Evolutionary conservation across 225 moss, liverwort and hornwort species (phyloP).

Genomic region (Ulota crispa): DNA sequence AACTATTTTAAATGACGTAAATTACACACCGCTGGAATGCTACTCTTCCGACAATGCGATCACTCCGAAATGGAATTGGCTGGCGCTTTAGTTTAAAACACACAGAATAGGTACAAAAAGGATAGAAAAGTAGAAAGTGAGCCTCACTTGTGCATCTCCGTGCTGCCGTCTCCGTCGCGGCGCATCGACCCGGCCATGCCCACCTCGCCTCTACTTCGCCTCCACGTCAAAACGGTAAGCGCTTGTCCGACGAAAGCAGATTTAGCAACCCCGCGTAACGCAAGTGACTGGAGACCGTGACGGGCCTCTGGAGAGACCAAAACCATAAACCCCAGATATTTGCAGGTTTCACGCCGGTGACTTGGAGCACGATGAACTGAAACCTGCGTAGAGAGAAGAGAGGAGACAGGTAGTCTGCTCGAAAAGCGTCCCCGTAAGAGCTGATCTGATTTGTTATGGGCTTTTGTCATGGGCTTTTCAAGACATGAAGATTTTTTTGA

Average conservation of each 20-base stretch:
- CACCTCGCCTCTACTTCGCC: background rate
- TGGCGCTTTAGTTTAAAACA: background rate
- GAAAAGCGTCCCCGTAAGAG: no score
- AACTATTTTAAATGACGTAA: background rate
- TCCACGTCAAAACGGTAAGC: background rate
- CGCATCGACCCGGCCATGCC: constrained; percentile 33
- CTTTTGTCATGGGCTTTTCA: no score
- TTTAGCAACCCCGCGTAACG: background rate
- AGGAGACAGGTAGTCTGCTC: no score
- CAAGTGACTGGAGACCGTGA: background rate
- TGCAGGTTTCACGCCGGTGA: no score
- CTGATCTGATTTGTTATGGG: no score
- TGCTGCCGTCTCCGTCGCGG: constrained; percentile 36
- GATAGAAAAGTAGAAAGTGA: background rate
- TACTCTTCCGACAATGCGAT: background rate
- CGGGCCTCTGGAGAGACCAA: background rate
- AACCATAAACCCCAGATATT: background rate
- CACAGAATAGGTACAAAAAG: background rate
- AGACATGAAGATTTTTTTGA: no score
- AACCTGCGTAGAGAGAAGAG: no score
- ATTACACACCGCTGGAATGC: background rate
- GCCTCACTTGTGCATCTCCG: constrained; percentile 48
- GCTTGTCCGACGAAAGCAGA: background rate
- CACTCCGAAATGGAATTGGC: background rate
- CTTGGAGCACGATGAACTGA: no score